A percentile compares a stretch with the other conserved stretches of the same genome.
phyloP scores from a whole-genome alignment of 2,329 filamentous ascomycete species.

The Westerdykella aurantiaca region DNA sequence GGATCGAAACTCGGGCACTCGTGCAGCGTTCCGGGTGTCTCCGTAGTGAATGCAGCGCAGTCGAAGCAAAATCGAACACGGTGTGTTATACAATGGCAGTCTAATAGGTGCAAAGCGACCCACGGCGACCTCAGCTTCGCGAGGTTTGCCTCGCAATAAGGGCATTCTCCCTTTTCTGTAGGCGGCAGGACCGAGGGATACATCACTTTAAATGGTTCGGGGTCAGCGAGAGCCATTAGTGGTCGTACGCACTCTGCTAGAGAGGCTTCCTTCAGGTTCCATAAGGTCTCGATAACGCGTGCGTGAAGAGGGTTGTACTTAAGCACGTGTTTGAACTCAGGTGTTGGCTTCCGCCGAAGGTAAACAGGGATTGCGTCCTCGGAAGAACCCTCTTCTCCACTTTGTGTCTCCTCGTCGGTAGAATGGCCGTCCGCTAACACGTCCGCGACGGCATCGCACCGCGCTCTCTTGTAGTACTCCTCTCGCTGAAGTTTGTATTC shows the following conservation, averaged over 20 bases:
- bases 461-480: not conserved
- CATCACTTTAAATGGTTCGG: not conserved
- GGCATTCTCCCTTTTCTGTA: not conserved
- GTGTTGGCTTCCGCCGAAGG: not conserved
- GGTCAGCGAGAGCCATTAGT: not conserved
- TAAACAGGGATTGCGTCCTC: not conserved
- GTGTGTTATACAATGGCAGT: not conserved
- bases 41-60: not conserved
- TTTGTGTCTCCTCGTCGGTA: not conserved
- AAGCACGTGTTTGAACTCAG: not conserved
- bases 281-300: not conserved
- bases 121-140: not conserved
- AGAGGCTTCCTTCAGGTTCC: not conserved
- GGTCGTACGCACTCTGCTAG: not conserved
- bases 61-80: not conserved
- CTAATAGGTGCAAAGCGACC: not conserved
- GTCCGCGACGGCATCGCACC: not conserved
- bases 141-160: not conserved
- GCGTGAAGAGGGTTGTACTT: not conserved
- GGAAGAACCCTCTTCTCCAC: not conserved
- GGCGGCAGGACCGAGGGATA: not conserved
- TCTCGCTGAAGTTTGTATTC: not conserved
- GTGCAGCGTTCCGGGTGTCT: not conserved
- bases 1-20: not conserved
- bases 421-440: not conserved